A percentile compares a stretch with the other conserved stretches of the same genome.
Evolutionary conservation across 306 rosid genomes (phyloP).

Genomic region (Echinosophora koreensis): DNA sequence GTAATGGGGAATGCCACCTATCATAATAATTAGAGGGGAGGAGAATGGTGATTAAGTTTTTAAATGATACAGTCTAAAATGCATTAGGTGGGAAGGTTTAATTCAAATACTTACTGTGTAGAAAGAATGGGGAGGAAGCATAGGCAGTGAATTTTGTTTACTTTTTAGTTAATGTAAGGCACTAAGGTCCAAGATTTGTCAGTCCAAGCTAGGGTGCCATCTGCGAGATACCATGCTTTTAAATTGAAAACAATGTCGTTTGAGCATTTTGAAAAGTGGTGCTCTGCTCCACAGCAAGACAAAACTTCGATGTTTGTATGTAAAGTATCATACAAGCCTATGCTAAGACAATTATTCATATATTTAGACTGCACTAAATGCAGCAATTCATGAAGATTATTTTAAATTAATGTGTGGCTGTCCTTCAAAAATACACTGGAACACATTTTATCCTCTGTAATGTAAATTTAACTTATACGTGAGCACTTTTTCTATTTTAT

Average conservation of each 20-base stretch:
- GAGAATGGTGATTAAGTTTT: background rate
- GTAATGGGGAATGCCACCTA: background rate
- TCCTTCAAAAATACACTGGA: no score
- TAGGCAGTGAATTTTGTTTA: background rate
- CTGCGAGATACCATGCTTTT: background rate
- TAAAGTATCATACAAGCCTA: background rate
- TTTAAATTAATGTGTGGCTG: no score
- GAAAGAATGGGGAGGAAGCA: background rate
- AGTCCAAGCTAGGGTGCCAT: background rate
- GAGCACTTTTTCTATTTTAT: no score
- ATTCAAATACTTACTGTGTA: background rate
- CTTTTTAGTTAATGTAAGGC: background rate
- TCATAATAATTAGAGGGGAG: constrained; percentile 27
- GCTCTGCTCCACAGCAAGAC: background rate
- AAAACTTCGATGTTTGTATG: constrained; percentile 5
- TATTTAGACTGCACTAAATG: background rate
- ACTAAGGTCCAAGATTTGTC: constrained; percentile 22
- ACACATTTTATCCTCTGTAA: no score
- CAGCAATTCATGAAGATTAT: background rate
- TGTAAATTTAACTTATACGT: no score
- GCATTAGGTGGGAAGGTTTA: background rate
- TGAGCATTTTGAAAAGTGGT: background rate
- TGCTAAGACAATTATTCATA: background rate
- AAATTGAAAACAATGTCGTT: constrained; percentile 2
- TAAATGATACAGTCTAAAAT: background rate